Conservation (phyloP, 2,329 filamentous ascomycete genomes). For the Acephala macrosclerotiorum region DNA sequence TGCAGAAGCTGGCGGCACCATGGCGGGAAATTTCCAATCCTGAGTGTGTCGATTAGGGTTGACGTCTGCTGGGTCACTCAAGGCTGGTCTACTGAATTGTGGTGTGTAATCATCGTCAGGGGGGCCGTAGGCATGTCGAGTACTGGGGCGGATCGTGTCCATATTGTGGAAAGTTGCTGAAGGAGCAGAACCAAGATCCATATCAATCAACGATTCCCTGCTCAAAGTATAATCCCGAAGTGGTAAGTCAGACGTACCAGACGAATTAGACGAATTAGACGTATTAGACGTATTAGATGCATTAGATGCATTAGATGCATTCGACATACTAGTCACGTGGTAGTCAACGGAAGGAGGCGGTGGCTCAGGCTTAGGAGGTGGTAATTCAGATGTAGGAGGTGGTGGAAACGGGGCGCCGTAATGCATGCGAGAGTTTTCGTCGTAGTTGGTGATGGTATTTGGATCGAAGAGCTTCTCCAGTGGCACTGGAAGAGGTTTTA, state of each 20-base stretch:
- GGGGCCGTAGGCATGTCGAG: constrained; percentile 31
- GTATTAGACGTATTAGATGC: no score
- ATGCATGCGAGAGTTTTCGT: constrained; percentile 68
- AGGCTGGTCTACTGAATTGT: constrained; percentile 56
- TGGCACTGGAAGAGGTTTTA: constrained; percentile 61
- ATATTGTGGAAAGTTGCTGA: constrained; percentile 66
- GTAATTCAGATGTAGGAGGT: constrained; percentile 59
- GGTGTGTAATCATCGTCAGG: constrained; percentile 33
- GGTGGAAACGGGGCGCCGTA: constrained; percentile 53
- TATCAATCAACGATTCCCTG: constrained; percentile 70
- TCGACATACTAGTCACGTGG: no score
- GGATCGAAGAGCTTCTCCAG: constrained; percentile 72
- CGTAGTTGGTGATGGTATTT: constrained; percentile 69
- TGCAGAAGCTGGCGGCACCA: constrained; percentile 59
- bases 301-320: no score
- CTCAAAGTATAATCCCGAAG: constrained; percentile 62
- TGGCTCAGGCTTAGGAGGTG: constrained; percentile 50
- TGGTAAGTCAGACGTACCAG: constrained; percentile 61
- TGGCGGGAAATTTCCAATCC: constrained; percentile 66
- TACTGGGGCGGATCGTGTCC: constrained; percentile 58
- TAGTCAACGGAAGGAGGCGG: no score
- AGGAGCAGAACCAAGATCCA: constrained; percentile 63
- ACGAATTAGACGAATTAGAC: no score
- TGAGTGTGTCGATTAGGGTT: constrained; percentile 59
- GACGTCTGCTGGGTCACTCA: constrained; percentile 65